Percentiles rank a stretch among this genome's conserved stretches.
These are phyloP conservation scores for Saccharomyces jurei DNA, from an alignment of 805 yeast genomes.

Conservation along the genomic window DNA sequence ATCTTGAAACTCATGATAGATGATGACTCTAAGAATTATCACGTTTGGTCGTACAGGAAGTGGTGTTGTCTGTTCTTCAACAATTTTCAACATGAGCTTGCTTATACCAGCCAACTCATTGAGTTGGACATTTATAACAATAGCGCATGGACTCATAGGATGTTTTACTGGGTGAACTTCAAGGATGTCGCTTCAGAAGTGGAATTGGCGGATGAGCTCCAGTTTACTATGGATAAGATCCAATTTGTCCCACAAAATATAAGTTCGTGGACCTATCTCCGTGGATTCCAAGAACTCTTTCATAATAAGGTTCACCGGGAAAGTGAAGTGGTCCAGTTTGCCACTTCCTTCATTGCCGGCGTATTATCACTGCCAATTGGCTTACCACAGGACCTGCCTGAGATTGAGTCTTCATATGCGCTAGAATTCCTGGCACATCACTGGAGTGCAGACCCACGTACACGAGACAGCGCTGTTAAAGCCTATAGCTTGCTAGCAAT, in stretches of 20 bases:
- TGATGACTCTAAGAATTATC: constrained; percentile 85
- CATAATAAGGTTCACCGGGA: constrained; percentile 21
- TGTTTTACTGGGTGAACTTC: constrained; percentile 39
- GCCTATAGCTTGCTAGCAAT: constrained; percentile 45
- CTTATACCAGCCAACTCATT: constrained; percentile 42
- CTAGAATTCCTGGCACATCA: constrained; percentile 54
- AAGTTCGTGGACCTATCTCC: constrained; percentile 77
- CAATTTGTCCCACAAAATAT: constrained; percentile 67
- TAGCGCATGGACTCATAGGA: constrained; percentile 89
- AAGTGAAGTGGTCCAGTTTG: constrained; percentile 38
- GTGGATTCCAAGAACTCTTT: constrained; percentile 42
- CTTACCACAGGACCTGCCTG: constrained; percentile 15
- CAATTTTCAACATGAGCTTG: constrained; percentile 43
- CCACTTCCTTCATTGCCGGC: constrained; percentile 34
- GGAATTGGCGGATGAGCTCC: constrained; percentile 41
- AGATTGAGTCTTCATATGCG: constrained; percentile 49
- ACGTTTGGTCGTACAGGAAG: constrained; percentile 88
- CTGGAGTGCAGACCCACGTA: constrained; percentile 26
- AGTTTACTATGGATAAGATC: constrained; percentile 44
- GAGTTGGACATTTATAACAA: constrained; percentile 71
- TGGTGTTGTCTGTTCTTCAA: constrained; percentile 64
- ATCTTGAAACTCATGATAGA: constrained; percentile 59
- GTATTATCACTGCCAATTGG: constrained; percentile 14
- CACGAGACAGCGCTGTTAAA: constrained; percentile 32
- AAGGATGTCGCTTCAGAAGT: constrained; percentile 8